These are phyloP conservation scores for Aspergillus sojae DNA, from an alignment of 2,329 filamentous ascomycete genomes.

Conservation along the genomic window DNA sequence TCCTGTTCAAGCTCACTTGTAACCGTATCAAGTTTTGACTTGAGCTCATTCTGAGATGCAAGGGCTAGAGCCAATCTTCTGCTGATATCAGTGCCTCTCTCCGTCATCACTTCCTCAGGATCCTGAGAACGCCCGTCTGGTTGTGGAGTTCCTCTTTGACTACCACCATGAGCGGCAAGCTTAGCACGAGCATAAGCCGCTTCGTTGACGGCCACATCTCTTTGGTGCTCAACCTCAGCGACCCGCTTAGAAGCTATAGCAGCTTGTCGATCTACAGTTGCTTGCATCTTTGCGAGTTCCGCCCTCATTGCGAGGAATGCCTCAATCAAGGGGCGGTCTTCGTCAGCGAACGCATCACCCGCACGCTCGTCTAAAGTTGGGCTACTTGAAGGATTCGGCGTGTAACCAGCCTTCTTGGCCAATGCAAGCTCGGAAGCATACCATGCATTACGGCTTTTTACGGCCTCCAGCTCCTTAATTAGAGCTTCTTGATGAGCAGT, in stretches of 20 bases:
- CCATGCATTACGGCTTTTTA: constrained; percentile 90
- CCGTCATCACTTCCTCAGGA: constrained; percentile 60
- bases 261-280: constrained; percentile 85
- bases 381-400: constrained; percentile 68
- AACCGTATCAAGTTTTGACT: constrained; percentile 70
- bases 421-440: constrained; percentile 93
- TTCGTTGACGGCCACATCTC: constrained; percentile 91
- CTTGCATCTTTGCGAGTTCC: constrained; percentile 87
- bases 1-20: constrained; percentile 77
- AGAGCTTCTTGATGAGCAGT: constrained; percentile 62
- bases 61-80: constrained; percentile 82
- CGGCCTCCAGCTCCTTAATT: constrained; percentile 81
- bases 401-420: constrained; percentile 86
- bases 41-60: constrained; percentile 77
- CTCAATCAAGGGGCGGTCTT: constrained; percentile 89
- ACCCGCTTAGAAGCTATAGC: constrained; percentile 83
- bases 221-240: constrained; percentile 90
- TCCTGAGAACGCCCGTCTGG: constrained; percentile 54
- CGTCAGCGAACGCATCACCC: constrained; percentile 81
- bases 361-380: constrained; percentile 75
- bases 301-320: constrained; percentile 88
- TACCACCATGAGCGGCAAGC: constrained; percentile 77
- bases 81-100: constrained; percentile 73
- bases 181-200: constrained; percentile 94
- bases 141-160: constrained; percentile 60